Evolutionary conservation across 2,329 filamentous ascomycete species (phyloP), one percentile per base, ranked within the genome.

Genomic region (Penicillium sp.): DNA sequence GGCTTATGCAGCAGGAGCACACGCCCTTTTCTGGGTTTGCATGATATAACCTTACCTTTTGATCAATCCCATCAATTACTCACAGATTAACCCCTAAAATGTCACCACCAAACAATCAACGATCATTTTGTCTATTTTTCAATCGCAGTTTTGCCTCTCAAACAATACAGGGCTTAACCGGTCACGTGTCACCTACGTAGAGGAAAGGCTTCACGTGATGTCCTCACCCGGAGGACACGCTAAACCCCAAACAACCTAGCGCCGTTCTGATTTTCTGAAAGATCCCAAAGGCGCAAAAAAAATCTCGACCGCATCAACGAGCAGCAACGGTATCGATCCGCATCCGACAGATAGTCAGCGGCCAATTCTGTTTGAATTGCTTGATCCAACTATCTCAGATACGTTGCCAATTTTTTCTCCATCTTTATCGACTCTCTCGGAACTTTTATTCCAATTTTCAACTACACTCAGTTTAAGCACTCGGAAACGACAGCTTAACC

Each of bases 271-370:
- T 74, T 75, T 75, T 75, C 72, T 62, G 70, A 73, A 72, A 72
- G 71, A 72, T 71, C 70, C 67, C 65, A 69, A 69, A 71, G 69
- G 68, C 69, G 70, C 70, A 67, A 68, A 73, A 51, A 73, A 74
- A 73, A 70, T 72, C 71, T 75, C 71, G 71, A 71, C 71, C 66
- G 70, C 67, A 72, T 67, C 71, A 71, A 68, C 71, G 70, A 74
- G 69, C 63, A 73, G 67, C 69, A 72, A 58, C 69, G 69, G 70
- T 68, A 65, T 70, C 65, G 67, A 73, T 64, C 68, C 60, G 71
- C 62, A 63, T 59, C 60, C 69, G 66, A 69, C 62, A 64, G 57
- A 63, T 62, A 67, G 59, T 63, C 56, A 56, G 63, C 61, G 63
- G 66, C 67, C 65, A 66, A 63, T 62, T 58, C 56, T 50, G 52